Conservation (phyloP, 495 filamentous ascomycete species). For the Lophiotrema nucula region DNA sequence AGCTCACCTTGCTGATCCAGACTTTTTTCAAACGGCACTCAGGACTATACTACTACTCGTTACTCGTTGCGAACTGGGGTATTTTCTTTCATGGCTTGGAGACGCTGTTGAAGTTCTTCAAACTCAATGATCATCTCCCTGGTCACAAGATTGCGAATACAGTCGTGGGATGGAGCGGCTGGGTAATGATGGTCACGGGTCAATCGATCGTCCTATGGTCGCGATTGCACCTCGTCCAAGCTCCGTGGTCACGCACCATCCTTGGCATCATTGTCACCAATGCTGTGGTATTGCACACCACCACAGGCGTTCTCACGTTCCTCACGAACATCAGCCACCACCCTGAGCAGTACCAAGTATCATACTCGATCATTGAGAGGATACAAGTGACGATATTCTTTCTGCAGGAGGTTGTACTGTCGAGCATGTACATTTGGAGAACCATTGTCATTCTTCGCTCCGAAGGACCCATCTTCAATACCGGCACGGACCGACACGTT, state of each 20-base stretch:
- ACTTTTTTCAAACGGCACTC: not conserved
- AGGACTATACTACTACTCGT: not conserved
- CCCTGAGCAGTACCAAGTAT: not conserved
- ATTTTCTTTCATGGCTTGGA: constrained; percentile 8
- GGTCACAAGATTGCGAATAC: not conserved
- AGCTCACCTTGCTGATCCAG: not conserved
- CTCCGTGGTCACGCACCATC: constrained; percentile 1
- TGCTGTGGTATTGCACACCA: not conserved
- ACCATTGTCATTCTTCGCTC: not conserved
- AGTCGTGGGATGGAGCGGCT: not conserved
- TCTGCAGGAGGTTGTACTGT: constrained; percentile 22
- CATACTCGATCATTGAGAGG: constrained; percentile 14
- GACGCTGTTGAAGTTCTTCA: constrained; percentile 20
- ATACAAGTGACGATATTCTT: constrained; percentile 23
- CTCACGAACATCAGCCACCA: not conserved
- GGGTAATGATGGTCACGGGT: constrained; percentile 11
- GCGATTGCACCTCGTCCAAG: constrained; percentile 22
- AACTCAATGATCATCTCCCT: not conserved
- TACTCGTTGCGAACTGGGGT: constrained; percentile 1
- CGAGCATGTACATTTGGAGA: constrained; percentile 18
- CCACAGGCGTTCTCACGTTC: constrained; percentile 1
- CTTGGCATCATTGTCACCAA: constrained; percentile 23
- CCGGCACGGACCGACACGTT: not conserved
- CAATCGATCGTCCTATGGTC: constrained; percentile 25
- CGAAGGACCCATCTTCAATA: not conserved